Conservation (phyloP, 331 rosid genomes). For the Malus hybrid region DNA sequence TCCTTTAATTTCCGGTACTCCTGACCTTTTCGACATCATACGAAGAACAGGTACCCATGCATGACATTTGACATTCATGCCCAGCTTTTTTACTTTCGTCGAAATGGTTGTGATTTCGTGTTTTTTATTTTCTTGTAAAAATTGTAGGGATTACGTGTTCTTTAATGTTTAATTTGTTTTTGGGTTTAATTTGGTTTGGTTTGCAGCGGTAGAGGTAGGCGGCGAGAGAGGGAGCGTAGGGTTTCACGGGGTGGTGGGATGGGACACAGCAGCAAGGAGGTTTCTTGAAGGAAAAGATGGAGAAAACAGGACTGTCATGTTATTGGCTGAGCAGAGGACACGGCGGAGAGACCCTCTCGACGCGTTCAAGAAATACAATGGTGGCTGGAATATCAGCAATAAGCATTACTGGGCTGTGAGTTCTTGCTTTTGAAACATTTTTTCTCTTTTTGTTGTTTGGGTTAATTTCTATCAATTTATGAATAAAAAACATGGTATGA, state of each 20-base stretch:
- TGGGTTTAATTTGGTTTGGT: not conserved
- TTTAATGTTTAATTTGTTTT: not conserved
- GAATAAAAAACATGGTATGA: not conserved
- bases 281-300: constrained; percentile 26
- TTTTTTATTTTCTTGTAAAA: not conserved
- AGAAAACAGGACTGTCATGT: constrained; percentile 30
- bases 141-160: not conserved
- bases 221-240: not conserved
- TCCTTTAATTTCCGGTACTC: not conserved
- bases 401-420: constrained; percentile 45
- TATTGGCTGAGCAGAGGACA: constrained; percentile 54
- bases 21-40: not conserved
- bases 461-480: not conserved
- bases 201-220: not conserved
- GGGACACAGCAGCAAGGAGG: not conserved
- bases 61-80: not conserved
- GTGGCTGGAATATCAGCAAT: constrained; percentile 76
- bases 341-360: constrained; percentile 45
- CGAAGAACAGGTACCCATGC: constrained; percentile 5
- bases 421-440: not conserved
- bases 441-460: not conserved
- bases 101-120: not conserved
- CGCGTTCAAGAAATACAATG: constrained; percentile 38
- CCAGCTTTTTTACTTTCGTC: not conserved
- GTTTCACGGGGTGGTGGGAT: not conserved